phyloP scores from a whole-genome alignment of 1,284 basidiomycete genomes.

The Cryptococcus sp. region DNA sequence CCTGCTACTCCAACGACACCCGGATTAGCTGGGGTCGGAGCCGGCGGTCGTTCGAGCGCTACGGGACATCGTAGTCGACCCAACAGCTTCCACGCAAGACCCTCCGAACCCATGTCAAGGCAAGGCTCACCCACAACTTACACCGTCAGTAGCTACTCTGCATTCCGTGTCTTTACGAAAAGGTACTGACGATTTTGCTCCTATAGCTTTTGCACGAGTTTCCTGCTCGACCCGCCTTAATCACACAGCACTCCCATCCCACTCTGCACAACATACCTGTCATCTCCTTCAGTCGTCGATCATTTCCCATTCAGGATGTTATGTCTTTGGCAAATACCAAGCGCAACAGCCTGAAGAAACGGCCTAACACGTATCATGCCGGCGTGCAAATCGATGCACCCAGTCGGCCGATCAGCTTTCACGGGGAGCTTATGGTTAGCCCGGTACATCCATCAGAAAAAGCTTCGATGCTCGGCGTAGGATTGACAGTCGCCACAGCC shows the following conservation, averaged over 20 bases:
- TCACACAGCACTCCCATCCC: constrained; percentile 14
- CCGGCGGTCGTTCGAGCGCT: constrained; percentile 2
- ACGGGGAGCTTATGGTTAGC: not conserved
- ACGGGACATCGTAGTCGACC: constrained; percentile 8
- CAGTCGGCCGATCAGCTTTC: constrained; percentile 12
- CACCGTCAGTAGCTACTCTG: not conserved
- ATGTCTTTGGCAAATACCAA: constrained; percentile 1
- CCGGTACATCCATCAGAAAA: not conserved
- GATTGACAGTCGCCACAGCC: not conserved
- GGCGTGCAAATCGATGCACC: not conserved
- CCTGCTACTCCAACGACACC: not conserved
- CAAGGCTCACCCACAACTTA: not conserved
- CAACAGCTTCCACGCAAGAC: constrained; percentile 13
- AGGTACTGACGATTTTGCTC: not conserved
- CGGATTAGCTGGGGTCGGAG: constrained; percentile 24
- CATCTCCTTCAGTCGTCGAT: constrained; percentile 10
- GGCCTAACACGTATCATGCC: constrained; percentile 6
- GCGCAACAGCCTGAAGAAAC: not conserved
- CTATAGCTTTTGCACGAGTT: constrained; percentile 1
- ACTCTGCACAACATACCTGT: constrained; percentile 33
- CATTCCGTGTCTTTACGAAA: not conserved
- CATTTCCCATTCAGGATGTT: not conserved
- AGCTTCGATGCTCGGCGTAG: not conserved
- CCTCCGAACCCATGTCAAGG: not conserved
- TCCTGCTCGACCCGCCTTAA: not conserved